Conservation (phyloP, 1,284 basidiomycete genomes). For the Ceratobasidium sp. region DNA sequence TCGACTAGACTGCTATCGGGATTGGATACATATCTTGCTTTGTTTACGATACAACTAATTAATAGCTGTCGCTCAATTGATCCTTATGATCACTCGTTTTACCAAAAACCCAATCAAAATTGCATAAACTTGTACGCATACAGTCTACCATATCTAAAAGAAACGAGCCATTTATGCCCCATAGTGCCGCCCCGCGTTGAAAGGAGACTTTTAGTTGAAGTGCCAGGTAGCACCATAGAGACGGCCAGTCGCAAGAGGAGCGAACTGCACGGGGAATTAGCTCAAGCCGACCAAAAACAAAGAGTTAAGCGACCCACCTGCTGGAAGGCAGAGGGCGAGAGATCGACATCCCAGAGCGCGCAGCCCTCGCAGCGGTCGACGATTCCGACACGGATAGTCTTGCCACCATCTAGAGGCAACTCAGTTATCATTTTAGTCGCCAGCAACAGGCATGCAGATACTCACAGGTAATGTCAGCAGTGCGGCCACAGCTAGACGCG, state of each 20-base stretch:
- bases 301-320: constrained; percentile 11
- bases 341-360: constrained; percentile 28
- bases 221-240: constrained; percentile 39
- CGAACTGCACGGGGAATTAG: neutral
- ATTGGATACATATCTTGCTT: neutral
- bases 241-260: constrained; percentile 25
- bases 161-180: constrained; percentile 3
- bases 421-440: neutral
- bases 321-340: constrained; percentile 38
- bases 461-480: constrained; percentile 14
- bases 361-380: constrained; percentile 35
- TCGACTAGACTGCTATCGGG: neutral
- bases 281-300: neutral
- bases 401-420: constrained; percentile 5
- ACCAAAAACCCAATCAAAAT: constrained; percentile 15
- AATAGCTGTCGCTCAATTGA: neutral
- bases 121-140: constrained; percentile 21
- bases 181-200: neutral
- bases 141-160: constrained; percentile 29
- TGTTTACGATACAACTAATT: neutral
- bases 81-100: neutral
- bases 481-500: constrained; percentile 3
- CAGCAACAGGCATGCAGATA: neutral
- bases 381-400: constrained; percentile 13
- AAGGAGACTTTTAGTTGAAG: constrained; percentile 34